Evolutionary conservation across 306 rosid species (phyloP), one percentile per base, ranked within the genome.

Genomic region (Lablab purpureus): DNA sequence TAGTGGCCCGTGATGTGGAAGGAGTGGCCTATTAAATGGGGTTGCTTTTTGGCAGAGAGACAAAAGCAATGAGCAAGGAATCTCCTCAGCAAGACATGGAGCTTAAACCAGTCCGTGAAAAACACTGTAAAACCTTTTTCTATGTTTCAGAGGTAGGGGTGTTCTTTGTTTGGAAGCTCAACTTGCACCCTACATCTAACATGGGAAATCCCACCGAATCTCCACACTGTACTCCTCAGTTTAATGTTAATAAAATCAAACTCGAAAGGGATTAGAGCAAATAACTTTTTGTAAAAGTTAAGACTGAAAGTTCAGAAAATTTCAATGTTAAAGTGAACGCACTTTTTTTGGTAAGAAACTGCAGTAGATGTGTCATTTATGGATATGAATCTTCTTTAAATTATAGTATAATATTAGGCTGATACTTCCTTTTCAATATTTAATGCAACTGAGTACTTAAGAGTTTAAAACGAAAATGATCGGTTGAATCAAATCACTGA

Each of bases 1-100:
- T 83, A 81, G 91, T 72, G 50, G 70, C 85, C 93, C 98, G 97
- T 91, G 98, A 91, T 22, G 74, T 65, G 70, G 74, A 79, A 32
- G 75, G 45, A 27, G 56, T 36, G 45, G 40, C 23, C 72, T 65
- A 82, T 47, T 78, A 45, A 87, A 73, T 72, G 82, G 0, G 27
- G 58, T 6, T 46, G 76, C 6, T 68, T 55, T 72, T 71, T 64
- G 78, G 62, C 76, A 77, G 65, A 68, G 46, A 74, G 83, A 2
- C 55, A 71, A 66, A 51, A 56, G 32, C 45, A 51, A 72, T 52
- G 43, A 21, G 8, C 4, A 62, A 36, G 71, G 85, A 85, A 80
- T 85, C 85, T 85, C 19, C 67, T 79, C 74, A 71, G 72, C 18
- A 21, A 49, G 45, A 18, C 60, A 8, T 74, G 40, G 18, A 54